Evolutionary conservation across 805 yeast genomes (phyloP), one percentile per base, ranked within the genome.

Genomic region (Metschnikowia borealis): DNA sequence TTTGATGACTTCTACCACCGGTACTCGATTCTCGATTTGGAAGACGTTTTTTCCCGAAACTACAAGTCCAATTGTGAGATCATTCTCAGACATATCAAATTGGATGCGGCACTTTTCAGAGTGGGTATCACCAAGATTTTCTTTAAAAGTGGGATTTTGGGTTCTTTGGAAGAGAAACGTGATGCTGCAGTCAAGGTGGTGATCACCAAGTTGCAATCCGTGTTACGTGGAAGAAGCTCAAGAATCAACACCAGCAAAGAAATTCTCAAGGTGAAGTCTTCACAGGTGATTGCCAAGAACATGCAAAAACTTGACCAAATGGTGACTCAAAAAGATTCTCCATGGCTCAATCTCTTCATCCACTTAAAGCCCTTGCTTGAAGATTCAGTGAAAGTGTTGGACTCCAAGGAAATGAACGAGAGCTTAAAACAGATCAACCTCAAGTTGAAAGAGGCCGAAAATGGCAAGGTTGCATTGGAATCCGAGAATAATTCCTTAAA

Each of bases 1-100:
- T 92, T 91, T 66, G 80, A 83, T 41, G 92, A 89, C 44, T 94
- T 94, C 69, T 81, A 79, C 46, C 76, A 73, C 36, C 77, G 96
- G 48, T 94, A 94, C 64, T 79, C 80, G 31, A 79, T 91, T n/a
- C 70, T 94, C 23, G 49, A 55, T 46, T 76, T 82, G 6, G 70
- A 75, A 14, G 77, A 78, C 43, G 68, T 73, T 37, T 70, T 65
- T 52, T 68, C 74, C 6, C 69, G 69, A 38, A 69, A 81, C 52
- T 73, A 79, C 52, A 89, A 84, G 62, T 82, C 84, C 38, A 83
- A 85, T 52, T 82, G 91, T 62, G 88, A 83, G 55, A 60, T 83
- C 18, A 78, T 92, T 17, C 69, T 92, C 48, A 78, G 81, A 26
- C 77, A 81, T n/a, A 68, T 89, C 34, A 66, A 79, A 15, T 68